phyloP scores from a whole-genome alignment of 805 yeast genomes.

The Candida glaebosa region DNA sequence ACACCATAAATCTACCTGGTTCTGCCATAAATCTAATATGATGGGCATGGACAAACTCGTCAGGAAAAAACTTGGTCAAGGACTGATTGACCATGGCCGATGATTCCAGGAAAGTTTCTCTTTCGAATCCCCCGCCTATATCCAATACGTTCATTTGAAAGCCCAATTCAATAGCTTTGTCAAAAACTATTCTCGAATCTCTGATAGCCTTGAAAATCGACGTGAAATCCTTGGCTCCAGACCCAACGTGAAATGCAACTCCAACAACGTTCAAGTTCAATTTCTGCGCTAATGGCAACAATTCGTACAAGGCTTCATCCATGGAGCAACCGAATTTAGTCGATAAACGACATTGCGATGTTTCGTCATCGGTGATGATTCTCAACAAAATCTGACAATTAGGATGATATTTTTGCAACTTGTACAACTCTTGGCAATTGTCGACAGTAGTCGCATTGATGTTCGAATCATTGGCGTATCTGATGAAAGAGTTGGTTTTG shows the following conservation, averaged over 20 bases:
- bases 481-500: slow-evolving; percentile 77
- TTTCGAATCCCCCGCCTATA: slow-evolving; percentile 91
- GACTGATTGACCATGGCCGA: slow-evolving; percentile 55
- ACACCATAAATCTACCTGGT: slow-evolving; percentile 89
- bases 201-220: slow-evolving; percentile 67
- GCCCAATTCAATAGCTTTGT: slow-evolving; percentile 39
- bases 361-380: slow-evolving; percentile 83
- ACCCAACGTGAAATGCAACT: slow-evolving; percentile 93
- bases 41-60: slow-evolving; percentile 18
- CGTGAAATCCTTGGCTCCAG: slow-evolving; percentile 76
- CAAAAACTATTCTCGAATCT: slow-evolving; percentile 70
- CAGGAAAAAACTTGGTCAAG: slow-evolving; percentile 60
- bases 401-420: slow-evolving; percentile 67
- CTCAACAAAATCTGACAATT: slow-evolving; percentile 69
- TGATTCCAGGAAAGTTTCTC: slow-evolving; percentile 55
- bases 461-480: slow-evolving; percentile 56
- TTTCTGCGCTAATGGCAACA: slow-evolving; percentile 60
- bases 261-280: slow-evolving; percentile 70
- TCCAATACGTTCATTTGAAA: slow-evolving; percentile 59
- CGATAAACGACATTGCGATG: slow-evolving; percentile 80
- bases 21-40: slow-evolving; percentile 69
- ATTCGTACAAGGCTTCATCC: slow-evolving; percentile 43
- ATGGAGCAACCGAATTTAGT: slow-evolving; percentile 86
- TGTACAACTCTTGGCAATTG: slow-evolving; percentile 78
- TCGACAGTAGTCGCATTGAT: slow-evolving; percentile 85